Conservation (phyloP, 345 rosid genomes). For the Dimocarpus longan region DNA sequence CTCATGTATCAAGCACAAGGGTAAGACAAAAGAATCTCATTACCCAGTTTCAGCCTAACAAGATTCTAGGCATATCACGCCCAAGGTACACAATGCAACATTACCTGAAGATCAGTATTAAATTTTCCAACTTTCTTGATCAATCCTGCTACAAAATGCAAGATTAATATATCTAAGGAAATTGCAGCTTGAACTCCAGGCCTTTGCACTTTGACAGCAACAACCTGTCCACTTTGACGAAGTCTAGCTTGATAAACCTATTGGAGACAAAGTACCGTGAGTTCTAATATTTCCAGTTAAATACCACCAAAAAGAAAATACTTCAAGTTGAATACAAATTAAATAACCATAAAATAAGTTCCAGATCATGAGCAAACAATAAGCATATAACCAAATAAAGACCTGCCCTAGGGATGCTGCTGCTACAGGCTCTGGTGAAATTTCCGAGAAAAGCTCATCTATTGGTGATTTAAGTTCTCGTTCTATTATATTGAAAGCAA, state of each 20-base stretch:
- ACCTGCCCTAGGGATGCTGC: constrained; percentile 99
- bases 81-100: constrained; percentile 15
- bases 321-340: neutral
- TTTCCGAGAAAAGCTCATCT: constrained; percentile 78
- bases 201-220: constrained; percentile 93
- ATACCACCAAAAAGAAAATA: neutral
- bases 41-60: constrained; percentile 1
- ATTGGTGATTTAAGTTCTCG: constrained; percentile 73
- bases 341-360: constrained; percentile 10
- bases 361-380: constrained; percentile 2
- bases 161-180: constrained; percentile 81
- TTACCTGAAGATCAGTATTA: constrained; percentile 88
- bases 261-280: constrained; percentile 12
- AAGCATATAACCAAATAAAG: neutral
- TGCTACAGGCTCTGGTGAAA: constrained; percentile 87
- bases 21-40: neutral
- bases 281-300: neutral
- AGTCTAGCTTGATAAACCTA: constrained; percentile 97
- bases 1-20: constrained; percentile 4
- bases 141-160: constrained; percentile 77
- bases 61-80: neutral
- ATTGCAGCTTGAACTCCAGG: constrained; percentile 97
- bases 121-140: constrained; percentile 65
- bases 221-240: constrained; percentile 56
- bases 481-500: constrained; percentile 76